Evolutionary conservation across 2,329 filamentous ascomycete species (phyloP), one percentile per base, ranked within the genome.

Genomic region (Zopfia rhizophila): DNA sequence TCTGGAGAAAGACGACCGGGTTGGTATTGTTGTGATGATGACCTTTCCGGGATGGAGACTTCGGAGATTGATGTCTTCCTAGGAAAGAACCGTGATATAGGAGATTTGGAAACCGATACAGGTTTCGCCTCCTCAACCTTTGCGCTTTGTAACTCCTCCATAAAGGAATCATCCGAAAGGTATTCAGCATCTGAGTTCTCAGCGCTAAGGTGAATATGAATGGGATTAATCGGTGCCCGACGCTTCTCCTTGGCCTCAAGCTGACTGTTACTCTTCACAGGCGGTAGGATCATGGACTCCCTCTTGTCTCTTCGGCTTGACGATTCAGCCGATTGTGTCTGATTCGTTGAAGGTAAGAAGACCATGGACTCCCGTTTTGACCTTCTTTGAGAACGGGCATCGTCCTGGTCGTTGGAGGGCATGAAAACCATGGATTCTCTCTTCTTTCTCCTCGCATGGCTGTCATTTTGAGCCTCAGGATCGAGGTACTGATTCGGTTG

Each of bases 121-220:
- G 90, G 87, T 65, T 87, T 88, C n/a, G 91, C 91, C 73, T 96
- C 85, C 65, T 94, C 82, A 13, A 96, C 76, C 2, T 88, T 91
- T 19, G 91, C 91, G 43, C 84, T 88, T 60, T 90, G 88, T 43
- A 96, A 75, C 72, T 96, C 91, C 45, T 95, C 89, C 82, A 95
- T 88, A 52, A 92, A 82, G 12, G 85, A 87, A 63, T 94, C 90
- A 67, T 93, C 89, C n/a, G 88, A 86, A 28, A 84, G 73, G 65
- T 82, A 81, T 29, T 79, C 76, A 14, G 70, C 61, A 39, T 76
- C 71, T 7, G 69, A 72, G 39, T 73, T 70, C 10, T 75, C 73
- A 18, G 65, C 65, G 33, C 62, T 63, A 12, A 68, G 56, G 25
- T 73, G 65, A 11, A 72, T 55, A 7, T 67, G 62, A 18, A 75